phyloP scores from a whole-genome alignment of 2,329 filamentous ascomycete species.

The Aureobasidium sp. region DNA sequence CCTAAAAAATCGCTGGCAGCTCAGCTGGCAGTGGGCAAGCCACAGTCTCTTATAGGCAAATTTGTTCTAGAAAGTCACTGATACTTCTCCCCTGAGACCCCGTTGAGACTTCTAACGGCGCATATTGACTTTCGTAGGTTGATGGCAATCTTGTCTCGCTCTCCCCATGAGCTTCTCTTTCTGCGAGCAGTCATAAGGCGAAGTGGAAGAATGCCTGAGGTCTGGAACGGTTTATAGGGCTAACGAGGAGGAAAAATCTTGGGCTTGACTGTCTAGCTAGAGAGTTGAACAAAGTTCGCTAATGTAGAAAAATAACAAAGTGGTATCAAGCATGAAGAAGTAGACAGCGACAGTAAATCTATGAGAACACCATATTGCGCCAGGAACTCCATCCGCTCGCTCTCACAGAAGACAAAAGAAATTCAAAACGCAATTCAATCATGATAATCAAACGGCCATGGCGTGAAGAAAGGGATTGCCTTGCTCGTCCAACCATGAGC shows the following conservation, averaged over 20 bases:
- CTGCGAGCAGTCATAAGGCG: background rate
- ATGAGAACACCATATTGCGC: background rate
- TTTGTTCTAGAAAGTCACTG: background rate
- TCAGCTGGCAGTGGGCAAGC: conserved; percentile 1
- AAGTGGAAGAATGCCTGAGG: background rate
- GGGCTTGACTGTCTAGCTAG: background rate
- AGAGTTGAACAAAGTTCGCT: background rate
- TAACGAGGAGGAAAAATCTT: background rate
- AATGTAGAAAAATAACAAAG: background rate
- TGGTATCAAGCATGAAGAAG: conserved; percentile 1
- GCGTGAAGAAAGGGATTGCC: background rate
- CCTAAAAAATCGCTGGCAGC: background rate
- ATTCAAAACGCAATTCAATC: background rate
- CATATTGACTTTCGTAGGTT: background rate
- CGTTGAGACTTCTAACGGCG: background rate
- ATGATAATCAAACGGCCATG: background rate
- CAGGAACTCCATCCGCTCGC: conserved; percentile 1
- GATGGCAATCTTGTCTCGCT: background rate
- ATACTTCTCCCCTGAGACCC: background rate
- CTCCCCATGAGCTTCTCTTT: background rate
- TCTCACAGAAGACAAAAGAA: background rate
- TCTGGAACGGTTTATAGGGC: background rate
- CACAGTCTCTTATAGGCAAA: background rate
- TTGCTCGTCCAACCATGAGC: conserved; percentile 68
- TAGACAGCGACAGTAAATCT: background rate